Evolutionary conservation across 2,329 filamentous ascomycete genomes (phyloP).

Genomic region (Parastagonospora nodorum): DNA sequence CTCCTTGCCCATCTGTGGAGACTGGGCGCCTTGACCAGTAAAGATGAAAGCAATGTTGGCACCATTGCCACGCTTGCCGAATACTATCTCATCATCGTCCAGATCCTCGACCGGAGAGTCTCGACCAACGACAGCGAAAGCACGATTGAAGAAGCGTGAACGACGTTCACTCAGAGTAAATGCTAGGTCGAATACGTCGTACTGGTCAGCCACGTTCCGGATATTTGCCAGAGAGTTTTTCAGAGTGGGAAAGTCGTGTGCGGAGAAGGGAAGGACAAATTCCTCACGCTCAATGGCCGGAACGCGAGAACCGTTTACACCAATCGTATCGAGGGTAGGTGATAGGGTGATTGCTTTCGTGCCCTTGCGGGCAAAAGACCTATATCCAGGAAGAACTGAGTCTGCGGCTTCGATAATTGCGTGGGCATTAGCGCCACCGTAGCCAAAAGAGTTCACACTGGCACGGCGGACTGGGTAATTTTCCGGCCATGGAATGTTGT

Average conservation of each 20-base stretch:
- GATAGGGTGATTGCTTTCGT: neutral
- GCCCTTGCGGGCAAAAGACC: too few species aligned
- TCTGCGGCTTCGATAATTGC: conserved; percentile 9
- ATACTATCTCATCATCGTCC: neutral
- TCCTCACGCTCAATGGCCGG: neutral
- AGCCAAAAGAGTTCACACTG: conserved; percentile 15
- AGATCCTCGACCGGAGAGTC: too few species aligned
- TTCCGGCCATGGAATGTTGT: conserved; percentile 13
- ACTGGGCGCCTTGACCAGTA: conserved; percentile 38
- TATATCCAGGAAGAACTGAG: neutral
- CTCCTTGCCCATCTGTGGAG: conserved; percentile 24
- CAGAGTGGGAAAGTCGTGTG: conserved; percentile 9
- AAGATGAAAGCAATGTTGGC: conserved; percentile 29
- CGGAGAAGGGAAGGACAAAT: conserved; percentile 7
- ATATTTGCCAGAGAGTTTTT: conserved; percentile 2
- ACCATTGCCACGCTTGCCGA: neutral
- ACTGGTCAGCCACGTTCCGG: neutral
- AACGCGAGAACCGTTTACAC: neutral
- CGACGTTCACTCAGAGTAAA: conserved; percentile 8
- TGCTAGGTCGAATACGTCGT: conserved; percentile 7
- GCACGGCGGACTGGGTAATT: conserved; percentile 1
- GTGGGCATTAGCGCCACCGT: conserved; percentile 17
- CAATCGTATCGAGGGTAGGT: neutral
- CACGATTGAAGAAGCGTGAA: neutral
- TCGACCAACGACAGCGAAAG: conserved; percentile 6